Evolutionary conservation across 139 green algal species (phyloP).

Genomic region (Pseudopediastrum boryanum): DNA sequence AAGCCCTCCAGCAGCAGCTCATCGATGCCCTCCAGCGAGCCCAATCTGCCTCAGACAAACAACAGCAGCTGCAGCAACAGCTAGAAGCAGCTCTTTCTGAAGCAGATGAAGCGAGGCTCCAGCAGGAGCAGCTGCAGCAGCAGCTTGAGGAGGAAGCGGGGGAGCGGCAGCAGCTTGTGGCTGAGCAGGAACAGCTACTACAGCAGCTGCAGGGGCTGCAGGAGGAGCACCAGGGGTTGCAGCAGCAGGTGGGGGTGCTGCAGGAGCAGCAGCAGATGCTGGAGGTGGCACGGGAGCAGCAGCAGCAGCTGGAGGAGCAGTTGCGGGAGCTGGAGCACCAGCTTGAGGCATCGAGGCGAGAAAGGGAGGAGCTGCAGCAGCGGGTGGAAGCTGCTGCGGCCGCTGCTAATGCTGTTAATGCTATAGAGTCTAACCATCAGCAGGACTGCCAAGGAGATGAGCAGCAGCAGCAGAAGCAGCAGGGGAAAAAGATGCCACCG

Average conservation of each 20-base stretch:
- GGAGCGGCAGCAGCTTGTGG: slow-evolving; percentile 1
- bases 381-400: slow-evolving; percentile 2
- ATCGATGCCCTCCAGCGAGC: not conserved
- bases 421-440: not conserved
- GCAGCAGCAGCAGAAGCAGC: not conserved
- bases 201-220: not conserved
- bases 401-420: slow-evolving; percentile 8
- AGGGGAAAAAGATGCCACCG: not conserved
- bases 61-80: slow-evolving; percentile 4
- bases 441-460: not conserved
- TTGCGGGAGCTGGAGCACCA: slow-evolving; percentile 26
- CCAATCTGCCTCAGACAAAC: too few relatives aligned
- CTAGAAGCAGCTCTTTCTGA: not conserved
- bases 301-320: slow-evolving; percentile 36
- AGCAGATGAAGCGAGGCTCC: not conserved
- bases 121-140: slow-evolving; percentile 25
- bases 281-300: not conserved
- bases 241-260: not conserved
- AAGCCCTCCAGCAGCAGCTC: slow-evolving; percentile 25
- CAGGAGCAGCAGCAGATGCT: slow-evolving; percentile 9
- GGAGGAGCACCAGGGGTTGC: not conserved
- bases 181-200: slow-evolving; percentile 2
- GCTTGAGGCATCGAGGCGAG: too few relatives aligned
- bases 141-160: slow-evolving; percentile 5
- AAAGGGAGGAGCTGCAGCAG: slow-evolving; percentile 17